These are phyloP conservation scores for Aquilaria malaccensis DNA, from an alignment of 345 rosid genomes.

Conservation along the genomic window DNA sequence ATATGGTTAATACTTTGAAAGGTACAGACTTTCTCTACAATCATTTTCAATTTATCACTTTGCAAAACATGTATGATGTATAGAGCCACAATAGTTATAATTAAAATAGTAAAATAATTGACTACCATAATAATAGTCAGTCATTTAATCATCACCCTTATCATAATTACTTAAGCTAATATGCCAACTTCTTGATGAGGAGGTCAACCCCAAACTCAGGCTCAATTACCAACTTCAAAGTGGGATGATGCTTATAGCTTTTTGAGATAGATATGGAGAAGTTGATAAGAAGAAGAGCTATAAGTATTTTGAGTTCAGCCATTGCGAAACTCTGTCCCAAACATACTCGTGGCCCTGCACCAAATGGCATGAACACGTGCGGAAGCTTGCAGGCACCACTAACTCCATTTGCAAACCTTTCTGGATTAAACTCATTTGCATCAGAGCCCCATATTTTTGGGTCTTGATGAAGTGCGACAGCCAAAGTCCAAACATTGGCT, in stretches of 20 bases:
- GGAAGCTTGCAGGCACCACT: constrained; percentile 30
- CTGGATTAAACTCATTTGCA: constrained; percentile 27
- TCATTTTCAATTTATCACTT: too few relatives aligned
- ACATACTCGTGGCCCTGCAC: constrained; percentile 36
- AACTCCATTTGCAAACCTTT: constrained; percentile 33
- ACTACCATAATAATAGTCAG: too few relatives aligned
- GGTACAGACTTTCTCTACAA: too few relatives aligned
- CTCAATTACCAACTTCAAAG: constrained; percentile 29
- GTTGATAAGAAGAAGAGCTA: constrained; percentile 21
- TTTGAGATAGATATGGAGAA: constrained; percentile 34
- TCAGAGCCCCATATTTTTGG: constrained; percentile 48
- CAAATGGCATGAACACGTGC: constrained; percentile 38
- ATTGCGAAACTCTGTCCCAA: constrained; percentile 47
- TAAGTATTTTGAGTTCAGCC: constrained; percentile 36
- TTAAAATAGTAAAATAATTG: too few relatives aligned
- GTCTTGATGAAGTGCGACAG: constrained; percentile 28
- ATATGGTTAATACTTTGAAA: too few relatives aligned
- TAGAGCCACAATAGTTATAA: too few relatives aligned
- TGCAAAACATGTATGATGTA: too few relatives aligned
- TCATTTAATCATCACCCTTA: too few relatives aligned
- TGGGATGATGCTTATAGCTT: constrained; percentile 26
- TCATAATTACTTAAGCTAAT: too few relatives aligned
- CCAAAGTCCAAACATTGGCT: constrained; percentile 29
- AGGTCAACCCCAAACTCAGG: constrained; percentile 37
- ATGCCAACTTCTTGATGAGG: constrained; percentile 16